Percentiles rank a stretch among this genome's conserved stretches.
Conservation (phyloP, 1,284 basidiomycete genomes). For the Ustilago crameri region DNA sequence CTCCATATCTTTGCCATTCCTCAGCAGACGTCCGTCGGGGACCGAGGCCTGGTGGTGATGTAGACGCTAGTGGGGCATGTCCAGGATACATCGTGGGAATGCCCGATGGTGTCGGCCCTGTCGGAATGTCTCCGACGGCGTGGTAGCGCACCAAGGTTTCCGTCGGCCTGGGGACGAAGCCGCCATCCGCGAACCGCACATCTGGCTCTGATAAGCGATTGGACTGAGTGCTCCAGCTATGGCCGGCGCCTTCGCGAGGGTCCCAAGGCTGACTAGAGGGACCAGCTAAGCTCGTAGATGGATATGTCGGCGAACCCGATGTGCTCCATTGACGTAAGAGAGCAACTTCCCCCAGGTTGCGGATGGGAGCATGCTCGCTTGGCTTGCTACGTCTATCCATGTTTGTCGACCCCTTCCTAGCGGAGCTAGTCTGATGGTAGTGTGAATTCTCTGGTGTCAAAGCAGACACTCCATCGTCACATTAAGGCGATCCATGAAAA, state of each 20-base stretch:
- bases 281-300: conserved; percentile 11
- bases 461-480: too few species aligned
- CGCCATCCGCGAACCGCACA: conserved; percentile 5
- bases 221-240: conserved; percentile 13
- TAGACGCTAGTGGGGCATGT: background rate
- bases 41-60: background rate
- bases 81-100: background rate
- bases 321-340: conserved; percentile 2
- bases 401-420: background rate
- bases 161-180: conserved; percentile 1
- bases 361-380: conserved; percentile 11
- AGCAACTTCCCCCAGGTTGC: background rate
- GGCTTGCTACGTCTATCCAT: conserved; percentile 11
- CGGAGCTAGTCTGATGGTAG: background rate
- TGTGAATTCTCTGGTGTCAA: background rate
- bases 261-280: conserved; percentile 25
- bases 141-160: background rate
- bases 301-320: conserved; percentile 7
- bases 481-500: too few species aligned
- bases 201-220: conserved; percentile 2
- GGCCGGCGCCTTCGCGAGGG: conserved; percentile 8
- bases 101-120: background rate
- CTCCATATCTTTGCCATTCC: conserved; percentile 23
- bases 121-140: conserved; percentile 6
- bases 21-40: conserved; percentile 20